These are phyloP conservation scores for Ophiostoma ulmi DNA, from an alignment of 2,329 filamentous ascomycete species.

Conservation along the genomic window DNA sequence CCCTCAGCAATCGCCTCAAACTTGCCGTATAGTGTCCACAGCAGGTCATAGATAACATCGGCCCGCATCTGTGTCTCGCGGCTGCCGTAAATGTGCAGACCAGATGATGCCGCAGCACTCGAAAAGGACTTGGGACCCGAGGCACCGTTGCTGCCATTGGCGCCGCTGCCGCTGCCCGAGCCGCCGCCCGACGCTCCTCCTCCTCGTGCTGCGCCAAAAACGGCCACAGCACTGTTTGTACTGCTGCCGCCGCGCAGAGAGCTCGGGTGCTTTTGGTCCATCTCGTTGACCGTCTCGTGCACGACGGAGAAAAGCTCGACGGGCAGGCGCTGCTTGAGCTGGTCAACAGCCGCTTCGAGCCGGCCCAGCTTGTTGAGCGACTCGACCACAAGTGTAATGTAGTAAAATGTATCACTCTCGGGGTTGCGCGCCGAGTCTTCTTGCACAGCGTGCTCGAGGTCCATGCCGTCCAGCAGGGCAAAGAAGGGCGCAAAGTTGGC, in stretches of 20 bases:
- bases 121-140: conserved; percentile 33
- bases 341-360: conserved; percentile 79
- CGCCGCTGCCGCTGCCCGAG: conserved; percentile 1
- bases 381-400: conserved; percentile 82
- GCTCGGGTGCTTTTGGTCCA: conserved; percentile 87
- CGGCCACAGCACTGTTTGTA: background rate
- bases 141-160: conserved; percentile 33
- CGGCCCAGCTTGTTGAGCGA: conserved; percentile 83
- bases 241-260: conserved; percentile 55
- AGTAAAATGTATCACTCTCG: conserved; percentile 91
- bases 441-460: conserved; percentile 57
- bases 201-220: background rate
- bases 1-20: conserved; percentile 97
- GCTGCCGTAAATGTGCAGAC: conserved; percentile 58
- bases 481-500: conserved; percentile 52
- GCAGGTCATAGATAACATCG: conserved; percentile 81
- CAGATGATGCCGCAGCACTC: conserved; percentile 29
- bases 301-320: conserved; percentile 92
- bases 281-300: conserved; percentile 89
- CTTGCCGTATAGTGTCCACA: conserved; percentile 90
- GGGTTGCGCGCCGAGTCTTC: conserved; percentile 92
- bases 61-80: conserved; percentile 71
- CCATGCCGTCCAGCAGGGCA: conserved; percentile 54
- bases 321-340: conserved; percentile 84
- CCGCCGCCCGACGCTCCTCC: background rate